Evolutionary conservation across 116 monocot genomes (phyloP).

Genomic region (Cymodocea nodosa): DNA sequence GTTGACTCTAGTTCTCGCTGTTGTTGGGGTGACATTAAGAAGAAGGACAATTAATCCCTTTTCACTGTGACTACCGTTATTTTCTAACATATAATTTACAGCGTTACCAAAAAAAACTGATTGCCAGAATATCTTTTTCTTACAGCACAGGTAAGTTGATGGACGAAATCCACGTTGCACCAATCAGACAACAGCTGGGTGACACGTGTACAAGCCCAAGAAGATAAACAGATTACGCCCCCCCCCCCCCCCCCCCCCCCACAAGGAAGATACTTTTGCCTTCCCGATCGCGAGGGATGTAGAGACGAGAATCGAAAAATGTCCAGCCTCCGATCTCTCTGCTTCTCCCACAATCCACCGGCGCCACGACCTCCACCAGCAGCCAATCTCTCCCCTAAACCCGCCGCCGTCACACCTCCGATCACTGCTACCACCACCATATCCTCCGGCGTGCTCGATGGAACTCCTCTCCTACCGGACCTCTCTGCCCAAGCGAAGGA

Average conservation of each 20-base stretch:
- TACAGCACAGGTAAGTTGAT: neutral
- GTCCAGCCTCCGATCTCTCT: slow-evolving; percentile 18
- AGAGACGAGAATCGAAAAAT: neutral
- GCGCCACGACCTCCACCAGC: neutral
- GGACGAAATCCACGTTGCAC: neutral
- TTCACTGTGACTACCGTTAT: too few relatives aligned
- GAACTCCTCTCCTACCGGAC: slow-evolving; percentile 22
- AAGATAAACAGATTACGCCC: neutral
- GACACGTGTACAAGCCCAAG: neutral
- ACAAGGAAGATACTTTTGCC: too few relatives aligned
- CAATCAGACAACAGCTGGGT: neutral
- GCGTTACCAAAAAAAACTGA: too few relatives aligned
- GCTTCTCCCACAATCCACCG: slow-evolving; percentile 14
- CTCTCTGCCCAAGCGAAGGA: slow-evolving; percentile 43
- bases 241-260: too few relatives aligned
- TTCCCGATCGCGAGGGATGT: neutral
- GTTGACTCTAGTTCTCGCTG: too few relatives aligned
- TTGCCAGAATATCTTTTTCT: too few relatives aligned
- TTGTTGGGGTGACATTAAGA: too few relatives aligned
- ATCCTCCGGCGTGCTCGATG: neutral
- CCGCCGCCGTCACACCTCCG: slow-evolving; percentile 2
- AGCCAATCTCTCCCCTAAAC: slow-evolving; percentile 6
- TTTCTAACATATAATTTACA: too few relatives aligned
- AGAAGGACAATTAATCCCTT: too few relatives aligned
- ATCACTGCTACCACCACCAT: neutral